A percentile compares a stretch with the other conserved stretches of the same genome.
Evolutionary conservation across 371 early-diverging fungal genomes (phyloP).

Genomic region (Mucor circinelloides): DNA sequence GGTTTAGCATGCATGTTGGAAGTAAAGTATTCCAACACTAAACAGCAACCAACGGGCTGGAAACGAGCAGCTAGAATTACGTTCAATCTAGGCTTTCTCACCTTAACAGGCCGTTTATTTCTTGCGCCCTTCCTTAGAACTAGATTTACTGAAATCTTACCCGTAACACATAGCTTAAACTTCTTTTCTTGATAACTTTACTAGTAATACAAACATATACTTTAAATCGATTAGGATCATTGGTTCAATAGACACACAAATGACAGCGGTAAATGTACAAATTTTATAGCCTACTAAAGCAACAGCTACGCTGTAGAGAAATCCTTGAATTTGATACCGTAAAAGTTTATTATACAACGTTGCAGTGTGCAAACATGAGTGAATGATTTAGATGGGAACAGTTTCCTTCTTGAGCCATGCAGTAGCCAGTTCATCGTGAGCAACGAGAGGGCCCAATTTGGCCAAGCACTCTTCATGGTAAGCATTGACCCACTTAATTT

Average conservation of each 20-base stretch:
- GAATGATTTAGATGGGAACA: conserved; percentile 37
- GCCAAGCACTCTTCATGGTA: conserved; percentile 79
- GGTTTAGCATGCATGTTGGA: conserved; percentile 29
- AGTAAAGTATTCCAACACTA: conserved; percentile 8
- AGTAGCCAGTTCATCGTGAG: conserved; percentile 61
- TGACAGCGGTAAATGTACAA: too few relatives aligned
- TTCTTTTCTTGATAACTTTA: not conserved
- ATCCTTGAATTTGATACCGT: not conserved
- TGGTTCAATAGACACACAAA: too few relatives aligned
- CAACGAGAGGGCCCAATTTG: conserved; percentile 77
- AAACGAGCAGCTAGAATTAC: conserved; percentile 12
- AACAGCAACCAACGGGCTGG: conserved; percentile 4
- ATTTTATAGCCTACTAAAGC: too few relatives aligned
- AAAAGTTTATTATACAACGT: not conserved
- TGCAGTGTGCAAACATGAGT: not conserved
- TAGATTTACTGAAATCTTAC: conserved; percentile 14
- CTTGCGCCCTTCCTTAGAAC: conserved; percentile 39
- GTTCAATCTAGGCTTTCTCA: conserved; percentile 24
- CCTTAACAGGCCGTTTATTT: conserved; percentile 41
- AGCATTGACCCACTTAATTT: conserved; percentile 83
- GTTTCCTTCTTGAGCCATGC: conserved; percentile 85
- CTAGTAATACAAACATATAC: not conserved
- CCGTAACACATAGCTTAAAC: conserved; percentile 6
- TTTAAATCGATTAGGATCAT: not conserved
- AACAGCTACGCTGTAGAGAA: too few relatives aligned